These are phyloP conservation scores for Pseudozyma thailandica DNA, from an alignment of 1,284 basidiomycete species.

Conservation along the genomic window DNA sequence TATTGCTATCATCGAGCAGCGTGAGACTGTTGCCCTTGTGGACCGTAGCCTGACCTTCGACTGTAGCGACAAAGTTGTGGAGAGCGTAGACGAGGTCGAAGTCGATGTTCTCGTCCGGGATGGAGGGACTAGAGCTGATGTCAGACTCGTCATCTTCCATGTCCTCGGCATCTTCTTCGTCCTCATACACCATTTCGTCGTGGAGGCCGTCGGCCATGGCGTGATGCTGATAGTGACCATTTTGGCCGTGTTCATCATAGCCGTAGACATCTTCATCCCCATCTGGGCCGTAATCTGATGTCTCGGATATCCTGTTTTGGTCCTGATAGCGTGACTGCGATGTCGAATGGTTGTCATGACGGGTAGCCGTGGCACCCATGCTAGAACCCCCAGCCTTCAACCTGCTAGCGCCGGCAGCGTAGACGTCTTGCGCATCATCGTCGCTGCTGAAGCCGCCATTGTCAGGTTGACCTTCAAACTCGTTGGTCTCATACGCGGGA, in stretches of 20 bases:
- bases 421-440: slow-evolving; percentile 50
- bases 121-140: slow-evolving; percentile 66
- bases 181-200: slow-evolving; percentile 54
- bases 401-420: slow-evolving; percentile 45
- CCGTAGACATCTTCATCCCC: slow-evolving; percentile 24
- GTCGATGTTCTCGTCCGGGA: slow-evolving; percentile 68
- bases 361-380: slow-evolving; percentile 45
- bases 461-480: slow-evolving; percentile 35
- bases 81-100: slow-evolving; percentile 68
- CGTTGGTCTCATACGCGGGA: slow-evolving; percentile 22
- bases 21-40: slow-evolving; percentile 68
- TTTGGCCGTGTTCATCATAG: slow-evolving; percentile 31
- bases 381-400: slow-evolving; percentile 49
- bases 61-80: slow-evolving; percentile 67
- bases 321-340: slow-evolving; percentile 15
- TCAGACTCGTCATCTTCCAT: slow-evolving; percentile 66
- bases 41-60: slow-evolving; percentile 68
- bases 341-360: slow-evolving; percentile 26
- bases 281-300: slow-evolving; percentile 20
- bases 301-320: slow-evolving; percentile 17
- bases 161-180: slow-evolving; percentile 60
- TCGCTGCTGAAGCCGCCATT: slow-evolving; percentile 60
- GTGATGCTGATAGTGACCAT: slow-evolving; percentile 24
- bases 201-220: slow-evolving; percentile 40
- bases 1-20: slow-evolving; percentile 67